Percentiles rank a stretch among this genome's conserved stretches.
Conservation (phyloP, 176 grass and related monocot genomes). For the Leersia perrieri region DNA sequence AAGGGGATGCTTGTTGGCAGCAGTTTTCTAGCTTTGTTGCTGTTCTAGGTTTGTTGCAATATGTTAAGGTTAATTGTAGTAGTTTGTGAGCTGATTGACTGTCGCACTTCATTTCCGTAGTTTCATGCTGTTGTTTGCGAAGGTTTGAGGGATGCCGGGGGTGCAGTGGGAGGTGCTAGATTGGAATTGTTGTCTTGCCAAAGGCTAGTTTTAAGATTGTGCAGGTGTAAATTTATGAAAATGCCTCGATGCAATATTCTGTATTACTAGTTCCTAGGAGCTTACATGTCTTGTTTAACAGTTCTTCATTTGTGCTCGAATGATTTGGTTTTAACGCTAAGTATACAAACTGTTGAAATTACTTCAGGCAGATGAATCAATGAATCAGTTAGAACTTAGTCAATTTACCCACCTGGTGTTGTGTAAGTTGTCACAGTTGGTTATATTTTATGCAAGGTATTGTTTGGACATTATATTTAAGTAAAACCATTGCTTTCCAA, state of each 20-base stretch:
- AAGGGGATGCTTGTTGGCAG: not conserved
- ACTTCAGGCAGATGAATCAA: not conserved
- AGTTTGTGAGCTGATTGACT: not conserved
- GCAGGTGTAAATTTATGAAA: not conserved
- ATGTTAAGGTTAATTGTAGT: not conserved
- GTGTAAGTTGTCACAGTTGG: not conserved
- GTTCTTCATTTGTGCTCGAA: not conserved
- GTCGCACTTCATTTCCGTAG: not conserved
- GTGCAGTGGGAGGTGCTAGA: not conserved
- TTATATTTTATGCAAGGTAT: not conserved
- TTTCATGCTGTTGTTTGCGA: not conserved
- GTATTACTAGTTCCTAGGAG: not conserved
- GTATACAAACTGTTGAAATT: not conserved
- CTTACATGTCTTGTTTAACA: not conserved
- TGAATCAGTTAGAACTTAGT: not conserved
- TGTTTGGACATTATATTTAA: too few relatives aligned
- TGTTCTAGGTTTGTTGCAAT: not conserved
- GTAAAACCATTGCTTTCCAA: too few relatives aligned
- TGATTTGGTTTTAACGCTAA: not conserved
- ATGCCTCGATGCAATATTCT: not conserved
- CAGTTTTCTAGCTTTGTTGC: not conserved
- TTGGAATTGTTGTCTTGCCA: not conserved
- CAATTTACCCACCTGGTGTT: not conserved
- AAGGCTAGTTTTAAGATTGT: not conserved
- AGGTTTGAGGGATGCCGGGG: not conserved